Evolutionary conservation across 805 yeast genomes (phyloP).

Genomic region (Teunomyces tritomae): DNA sequence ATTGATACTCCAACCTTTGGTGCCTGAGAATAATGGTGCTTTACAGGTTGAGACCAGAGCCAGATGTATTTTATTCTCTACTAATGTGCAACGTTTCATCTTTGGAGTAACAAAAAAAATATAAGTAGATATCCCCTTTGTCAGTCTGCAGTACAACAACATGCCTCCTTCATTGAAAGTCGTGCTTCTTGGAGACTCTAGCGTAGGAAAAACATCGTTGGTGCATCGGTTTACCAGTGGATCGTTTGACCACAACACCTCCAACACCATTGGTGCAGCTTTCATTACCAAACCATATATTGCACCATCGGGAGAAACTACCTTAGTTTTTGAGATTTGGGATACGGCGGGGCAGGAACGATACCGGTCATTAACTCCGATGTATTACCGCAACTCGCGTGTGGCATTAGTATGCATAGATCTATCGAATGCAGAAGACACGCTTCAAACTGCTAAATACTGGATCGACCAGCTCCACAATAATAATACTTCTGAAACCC

Average conservation of each 20-base stretch:
- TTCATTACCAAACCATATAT: conserved; percentile 73
- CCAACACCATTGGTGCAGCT: conserved; percentile 98
- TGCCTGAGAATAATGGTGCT: too few species aligned
- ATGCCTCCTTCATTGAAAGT: conserved; percentile 32
- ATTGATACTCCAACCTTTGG: too few species aligned
- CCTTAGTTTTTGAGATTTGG: conserved; percentile 69
- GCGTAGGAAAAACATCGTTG: conserved; percentile 69
- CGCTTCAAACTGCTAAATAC: conserved; percentile 69
- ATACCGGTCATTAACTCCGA: conserved; percentile 44
- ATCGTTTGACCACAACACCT: conserved; percentile 72
- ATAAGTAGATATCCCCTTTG: background rate
- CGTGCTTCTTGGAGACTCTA: conserved; percentile 52
- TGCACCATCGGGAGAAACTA: conserved; percentile 26
- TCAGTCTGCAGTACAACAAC: background rate
- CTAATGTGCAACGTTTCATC: background rate
- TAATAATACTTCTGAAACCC: conserved; percentile 17
- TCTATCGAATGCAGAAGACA: conserved; percentile 45
- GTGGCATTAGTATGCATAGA: conserved; percentile 86
- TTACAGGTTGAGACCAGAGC: too few species aligned
- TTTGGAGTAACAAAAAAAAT: background rate
- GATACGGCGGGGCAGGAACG: conserved; percentile 90
- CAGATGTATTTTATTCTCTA: too few species aligned
- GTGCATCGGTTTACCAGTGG: conserved; percentile 74
- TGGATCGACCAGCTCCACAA: conserved; percentile 81
- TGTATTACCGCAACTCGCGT: conserved; percentile 44